A percentile compares a stretch with the other conserved stretches of the same genome.
Evolutionary conservation across 208 protist species (phyloP).

Genomic region (Angomonas desouzai): DNA sequence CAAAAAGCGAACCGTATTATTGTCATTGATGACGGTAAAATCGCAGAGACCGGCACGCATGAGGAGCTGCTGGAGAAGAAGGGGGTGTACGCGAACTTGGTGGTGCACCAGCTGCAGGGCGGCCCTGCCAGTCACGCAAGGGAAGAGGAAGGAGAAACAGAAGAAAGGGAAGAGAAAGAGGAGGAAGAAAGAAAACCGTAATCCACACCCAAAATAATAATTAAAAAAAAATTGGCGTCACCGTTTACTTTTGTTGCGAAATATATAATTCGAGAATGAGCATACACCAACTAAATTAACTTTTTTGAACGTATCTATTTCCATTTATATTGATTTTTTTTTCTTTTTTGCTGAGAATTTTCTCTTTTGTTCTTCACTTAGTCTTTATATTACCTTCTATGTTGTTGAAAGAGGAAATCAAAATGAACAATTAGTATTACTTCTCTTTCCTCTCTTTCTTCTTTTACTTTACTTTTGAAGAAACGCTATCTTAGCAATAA

Average conservation of each 20-base stretch:
- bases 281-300: too few relatives aligned
- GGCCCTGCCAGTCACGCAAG: constrained; percentile 17
- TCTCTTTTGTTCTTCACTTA: not conserved
- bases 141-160: constrained; percentile 2
- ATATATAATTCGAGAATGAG: too few relatives aligned
- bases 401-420: not conserved
- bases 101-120: constrained; percentile 33
- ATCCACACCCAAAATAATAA: not conserved
- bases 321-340: not conserved
- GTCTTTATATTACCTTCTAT: not conserved
- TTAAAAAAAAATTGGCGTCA: constrained; percentile 8
- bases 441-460: constrained; percentile 6
- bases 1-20: constrained; percentile 33
- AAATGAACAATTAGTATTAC: not conserved
- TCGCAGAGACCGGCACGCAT: constrained; percentile 30
- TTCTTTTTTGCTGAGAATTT: not conserved
- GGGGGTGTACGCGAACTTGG: constrained; percentile 28
- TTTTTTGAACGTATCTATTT: not conserved
- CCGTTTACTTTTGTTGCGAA: too few relatives aligned
- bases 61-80: constrained; percentile 7
- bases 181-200: too few relatives aligned
- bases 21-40: constrained; percentile 31
- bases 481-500: constrained; percentile 15
- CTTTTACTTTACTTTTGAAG: too few relatives aligned
- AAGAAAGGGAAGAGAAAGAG: constrained; percentile 15